Percentiles rank a stretch among this genome's conserved stretches.
Conservation (phyloP, 148 eudicot genomes). For the Tetragonia tetragonoides region DNA sequence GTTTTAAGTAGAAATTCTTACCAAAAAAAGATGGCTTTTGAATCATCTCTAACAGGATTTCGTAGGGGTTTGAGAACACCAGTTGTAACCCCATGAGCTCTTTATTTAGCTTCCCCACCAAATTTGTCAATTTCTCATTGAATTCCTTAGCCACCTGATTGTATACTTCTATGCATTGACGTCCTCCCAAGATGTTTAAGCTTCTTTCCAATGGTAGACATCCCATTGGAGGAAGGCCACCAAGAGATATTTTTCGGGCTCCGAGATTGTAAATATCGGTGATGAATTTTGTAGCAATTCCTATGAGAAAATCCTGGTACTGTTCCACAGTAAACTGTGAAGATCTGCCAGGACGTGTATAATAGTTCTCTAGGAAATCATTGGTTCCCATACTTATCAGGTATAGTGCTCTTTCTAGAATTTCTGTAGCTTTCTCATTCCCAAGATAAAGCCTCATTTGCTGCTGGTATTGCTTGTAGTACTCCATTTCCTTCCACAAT, state of each 20-base stretch:
- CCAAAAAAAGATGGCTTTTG: slow-evolving; percentile 52
- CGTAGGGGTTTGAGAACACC: slow-evolving; percentile 58
- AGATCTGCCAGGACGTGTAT: slow-evolving; percentile 35
- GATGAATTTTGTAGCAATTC: slow-evolving; percentile 36
- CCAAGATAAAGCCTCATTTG: slow-evolving; percentile 44
- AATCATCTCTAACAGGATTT: slow-evolving; percentile 46
- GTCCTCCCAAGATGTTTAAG: slow-evolving; percentile 29
- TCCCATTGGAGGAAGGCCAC: slow-evolving; percentile 45
- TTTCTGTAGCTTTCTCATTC: slow-evolving; percentile 29
- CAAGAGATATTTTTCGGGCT: slow-evolving; percentile 39
- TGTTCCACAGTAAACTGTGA: slow-evolving; percentile 31
- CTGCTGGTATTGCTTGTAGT: slow-evolving; percentile 49
- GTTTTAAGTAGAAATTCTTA: slow-evolving; percentile 29
- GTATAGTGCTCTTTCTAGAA: slow-evolving; percentile 45
- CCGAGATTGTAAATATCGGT: slow-evolving; percentile 41
- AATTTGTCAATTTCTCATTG: slow-evolving; percentile 47
- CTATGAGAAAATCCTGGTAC: slow-evolving; percentile 39
- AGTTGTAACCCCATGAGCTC: slow-evolving; percentile 44
- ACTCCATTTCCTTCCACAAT: slow-evolving; percentile 50
- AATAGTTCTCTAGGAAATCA: slow-evolving; percentile 61
- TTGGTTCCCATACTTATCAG: slow-evolving; percentile 57
- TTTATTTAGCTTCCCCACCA: slow-evolving; percentile 40
- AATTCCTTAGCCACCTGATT: slow-evolving; percentile 54
- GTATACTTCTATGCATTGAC: slow-evolving; percentile 46
- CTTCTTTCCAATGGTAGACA: slow-evolving; percentile 40